Evolutionary conservation across 805 yeast species (phyloP), one percentile per base, ranked within the genome.

Genomic region (Sugiyamaella valdiviana): DNA sequence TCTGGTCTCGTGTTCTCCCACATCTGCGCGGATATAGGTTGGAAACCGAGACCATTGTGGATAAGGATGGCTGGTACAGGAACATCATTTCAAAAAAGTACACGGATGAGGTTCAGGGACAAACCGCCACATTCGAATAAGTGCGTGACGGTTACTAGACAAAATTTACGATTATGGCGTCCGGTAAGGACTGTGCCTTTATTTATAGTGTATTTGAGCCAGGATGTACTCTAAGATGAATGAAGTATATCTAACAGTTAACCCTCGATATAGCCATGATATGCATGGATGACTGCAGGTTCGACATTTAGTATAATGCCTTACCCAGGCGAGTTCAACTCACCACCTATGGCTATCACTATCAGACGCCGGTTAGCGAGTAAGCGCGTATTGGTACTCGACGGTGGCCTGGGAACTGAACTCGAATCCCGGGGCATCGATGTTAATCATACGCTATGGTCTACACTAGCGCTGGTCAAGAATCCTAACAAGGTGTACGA

Each of bases 371-470:
- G n/a, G n/a, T n/a, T n/a, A n/a, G n/a, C n/a, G n/a, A n/a, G n/a
- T n/a, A n/a, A n/a, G 36, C 36, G 17, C 24, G 44, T 50, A 12
- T 42, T 56, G 4, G 54, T 65, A n/a, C 58, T 66, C 10, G 86
- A 82, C 63, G 88, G 89, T 5, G 87, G 81, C 0, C 70, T 80
- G 39, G 88, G 87, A 0, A 80, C 85, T 0, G 79, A 76, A 55
- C 64, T 82, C 10, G 85, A 80, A 57, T 65, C 67, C 39, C 61
- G 73, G 37, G 75, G 78, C 9, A 66, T 73, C 16, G 57, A 64
- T 36, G 72, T 75, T 14, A 69, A 69, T 39, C 72, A 75, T 37
- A 70, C 71, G 7, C 67, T 83, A 7, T 83, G 90, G 89, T 78
- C 85, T 0, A 80, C 85, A 0, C 57, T 70, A 29, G 79, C 79